Percentiles rank a stretch among this genome's conserved stretches.
These are phyloP conservation scores for Boletus subcaerulescens DNA, from an alignment of 768 basidiomycete genomes.

Conservation along the genomic window DNA sequence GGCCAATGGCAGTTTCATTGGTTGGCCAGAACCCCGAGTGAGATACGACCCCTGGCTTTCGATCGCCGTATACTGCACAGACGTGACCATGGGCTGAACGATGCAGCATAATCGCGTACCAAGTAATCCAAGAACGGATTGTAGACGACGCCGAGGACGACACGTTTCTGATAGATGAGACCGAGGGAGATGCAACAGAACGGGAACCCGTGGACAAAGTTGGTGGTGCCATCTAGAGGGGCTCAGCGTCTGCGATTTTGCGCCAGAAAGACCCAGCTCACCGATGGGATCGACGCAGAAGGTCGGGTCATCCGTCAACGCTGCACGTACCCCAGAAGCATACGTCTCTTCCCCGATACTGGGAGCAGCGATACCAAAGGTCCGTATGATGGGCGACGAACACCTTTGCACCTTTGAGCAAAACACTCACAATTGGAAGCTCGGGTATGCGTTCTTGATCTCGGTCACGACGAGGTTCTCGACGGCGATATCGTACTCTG, in stretches of 20 bases:
- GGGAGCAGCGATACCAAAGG: background rate
- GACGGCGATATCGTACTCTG: slow-evolving; percentile 88
- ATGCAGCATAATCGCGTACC: slow-evolving; percentile 31
- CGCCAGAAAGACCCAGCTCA: slow-evolving; percentile 26
- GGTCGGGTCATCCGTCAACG: slow-evolving; percentile 84
- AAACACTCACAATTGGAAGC: slow-evolving; percentile 72
- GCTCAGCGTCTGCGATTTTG: background rate
- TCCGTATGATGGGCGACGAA: background rate
- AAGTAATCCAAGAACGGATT: slow-evolving; percentile 88
- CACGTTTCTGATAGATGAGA: slow-evolving; percentile 80
- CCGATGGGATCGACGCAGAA: slow-evolving; percentile 97
- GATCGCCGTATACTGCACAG: slow-evolving; percentile 65
- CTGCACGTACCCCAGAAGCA: slow-evolving; percentile 61
- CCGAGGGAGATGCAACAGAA: slow-evolving; percentile 90
- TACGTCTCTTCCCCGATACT: slow-evolving; percentile 96
- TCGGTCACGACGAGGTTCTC: slow-evolving; percentile 78
- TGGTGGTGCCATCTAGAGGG: slow-evolving; percentile 78
- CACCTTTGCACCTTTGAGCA: background rate
- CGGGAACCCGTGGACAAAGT: slow-evolving; percentile 86
- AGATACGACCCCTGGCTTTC: slow-evolving; percentile 78
- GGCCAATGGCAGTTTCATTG: slow-evolving; percentile 61
- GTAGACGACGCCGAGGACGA: slow-evolving; percentile 91
- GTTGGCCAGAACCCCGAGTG: slow-evolving; percentile 43
- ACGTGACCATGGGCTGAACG: background rate
- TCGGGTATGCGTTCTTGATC: slow-evolving; percentile 62